Evolutionary conservation across 1,284 basidiomycete genomes (phyloP), one percentile per base, ranked within the genome.

Genomic region (Ustilago cynodontis): DNA sequence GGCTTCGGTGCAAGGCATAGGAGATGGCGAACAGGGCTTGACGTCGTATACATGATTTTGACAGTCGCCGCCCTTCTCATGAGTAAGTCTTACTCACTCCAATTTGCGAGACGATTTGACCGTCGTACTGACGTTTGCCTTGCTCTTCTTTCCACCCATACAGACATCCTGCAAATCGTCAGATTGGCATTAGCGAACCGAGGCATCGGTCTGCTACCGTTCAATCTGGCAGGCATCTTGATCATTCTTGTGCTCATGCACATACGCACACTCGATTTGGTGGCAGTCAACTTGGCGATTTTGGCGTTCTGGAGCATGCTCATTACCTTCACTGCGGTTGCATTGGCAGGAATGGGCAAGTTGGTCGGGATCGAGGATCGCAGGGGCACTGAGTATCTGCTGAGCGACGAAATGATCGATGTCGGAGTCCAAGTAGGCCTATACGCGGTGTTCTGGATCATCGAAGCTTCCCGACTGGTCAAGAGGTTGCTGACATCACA

Each of bases 121-220:
- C 28, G 3, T 13, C 20, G 24, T 41, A 39, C 35, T 55, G 53
- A 55, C 33, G 14, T 28, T 7, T 24, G 20, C 20, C 51, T 35
- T 6, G 37, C 13, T 9, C 47, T 7, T 53, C 3, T 11, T 18
- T 43, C 8, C 13, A n/a, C 13, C 7, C 11, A 11, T 14, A 55
- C 70, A 81, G 79, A 81, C 67, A 61, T 81, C 24, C 65, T 81
- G 9, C 69, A 81, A 43, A 75, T 81, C 62, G 75, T 75, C 4
- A 47, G 79, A n/a, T 65, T 81, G n/a, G 75, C 71, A 10, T 55
- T 81, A n/a, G 77, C 74, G 10, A 29, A 79, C 53, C 79, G 77
- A 16, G 77, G 77, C 39, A 68, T 70, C 5, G 79, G 79, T 13
- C 51, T 81, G 18, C 65, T 81, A 0, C 79, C 79, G 1, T 81